phyloP scores from a whole-genome alignment of 768 basidiomycete genomes.

The Tricholoma furcatifolium region DNA sequence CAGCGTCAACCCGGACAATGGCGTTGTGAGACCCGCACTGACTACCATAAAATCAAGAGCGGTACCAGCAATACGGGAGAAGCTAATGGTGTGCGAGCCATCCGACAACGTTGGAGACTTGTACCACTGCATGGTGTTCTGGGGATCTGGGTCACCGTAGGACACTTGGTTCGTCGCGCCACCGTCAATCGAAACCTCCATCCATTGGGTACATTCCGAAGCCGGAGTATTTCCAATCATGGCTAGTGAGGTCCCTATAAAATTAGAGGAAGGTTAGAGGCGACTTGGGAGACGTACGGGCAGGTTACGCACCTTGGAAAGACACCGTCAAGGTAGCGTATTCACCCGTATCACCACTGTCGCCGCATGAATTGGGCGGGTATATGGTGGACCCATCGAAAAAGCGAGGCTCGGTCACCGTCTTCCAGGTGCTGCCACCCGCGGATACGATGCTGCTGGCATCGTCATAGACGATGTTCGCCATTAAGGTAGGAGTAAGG shows the following conservation, averaged over 20 bases:
- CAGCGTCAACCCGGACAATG: constrained; percentile 15
- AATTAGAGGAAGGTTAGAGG: neutral
- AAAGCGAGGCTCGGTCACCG: neutral
- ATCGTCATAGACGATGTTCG: constrained; percentile 6
- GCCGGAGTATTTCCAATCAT: constrained; percentile 24
- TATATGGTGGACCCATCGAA: neutral
- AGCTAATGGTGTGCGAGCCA: constrained; percentile 20
- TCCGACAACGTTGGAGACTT: constrained; percentile 23
- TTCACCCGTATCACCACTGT: neutral
- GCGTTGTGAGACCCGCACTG: constrained; percentile 19
- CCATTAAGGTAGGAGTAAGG: constrained; percentile 8
- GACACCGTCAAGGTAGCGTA: neutral
- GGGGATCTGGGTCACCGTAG: constrained; percentile 24
- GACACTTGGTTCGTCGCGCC: constrained; percentile 15
- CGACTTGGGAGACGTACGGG: no score
- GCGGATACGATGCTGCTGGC: neutral
- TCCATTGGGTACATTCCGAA: constrained; percentile 13
- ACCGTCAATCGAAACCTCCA: constrained; percentile 24
- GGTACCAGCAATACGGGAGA: constrained; percentile 21
- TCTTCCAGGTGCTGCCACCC: constrained; percentile 1
- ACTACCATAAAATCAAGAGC: constrained; percentile 25
- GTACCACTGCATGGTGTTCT: constrained; percentile 26
- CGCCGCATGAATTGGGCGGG: neutral
- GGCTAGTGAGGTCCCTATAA: constrained; percentile 22
- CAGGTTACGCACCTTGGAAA: neutral